Conservation (phyloP, 108 stramenopile genomes). For the Schizochytrium sp. region DNA sequence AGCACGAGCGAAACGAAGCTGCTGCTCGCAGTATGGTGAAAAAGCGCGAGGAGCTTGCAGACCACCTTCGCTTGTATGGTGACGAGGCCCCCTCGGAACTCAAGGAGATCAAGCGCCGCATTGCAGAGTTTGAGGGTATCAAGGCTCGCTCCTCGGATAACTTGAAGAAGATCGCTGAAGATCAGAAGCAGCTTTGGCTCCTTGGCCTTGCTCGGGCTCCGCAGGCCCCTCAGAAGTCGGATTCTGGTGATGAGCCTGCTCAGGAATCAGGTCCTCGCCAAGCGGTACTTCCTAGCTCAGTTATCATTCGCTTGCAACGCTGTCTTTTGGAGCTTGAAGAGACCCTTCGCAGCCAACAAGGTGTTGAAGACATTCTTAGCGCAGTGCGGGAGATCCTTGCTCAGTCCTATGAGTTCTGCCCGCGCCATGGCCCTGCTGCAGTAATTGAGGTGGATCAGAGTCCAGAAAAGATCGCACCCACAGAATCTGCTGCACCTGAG, state of each 20-base stretch:
- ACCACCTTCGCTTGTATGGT: background rate
- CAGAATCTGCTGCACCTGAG: no score
- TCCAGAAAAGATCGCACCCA: no score
- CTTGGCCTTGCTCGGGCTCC: background rate
- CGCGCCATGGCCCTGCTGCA: background rate
- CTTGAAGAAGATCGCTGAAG: background rate
- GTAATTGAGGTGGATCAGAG: no score
- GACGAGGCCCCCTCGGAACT: conserved; percentile 51
- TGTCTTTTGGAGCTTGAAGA: background rate
- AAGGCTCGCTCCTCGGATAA: background rate
- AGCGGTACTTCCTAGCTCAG: background rate
- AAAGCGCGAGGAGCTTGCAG: conserved; percentile 46
- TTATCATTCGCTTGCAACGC: conserved; percentile 9
- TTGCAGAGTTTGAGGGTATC: conserved; percentile 9
- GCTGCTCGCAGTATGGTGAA: conserved; percentile 6
- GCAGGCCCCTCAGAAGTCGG: background rate
- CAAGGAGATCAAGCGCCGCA: conserved; percentile 10
- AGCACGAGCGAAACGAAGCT: background rate
- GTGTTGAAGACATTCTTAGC: background rate
- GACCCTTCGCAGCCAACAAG: background rate
- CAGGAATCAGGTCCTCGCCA: background rate
- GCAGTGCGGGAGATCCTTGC: conserved; percentile 14
- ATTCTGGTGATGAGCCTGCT: background rate
- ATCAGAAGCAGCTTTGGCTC: background rate
- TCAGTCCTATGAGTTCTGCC: conserved; percentile 11